These are phyloP conservation scores for Prorocentrum cordatum DNA, from an alignment of 169 alveolate species.

Conservation along the genomic window DNA sequence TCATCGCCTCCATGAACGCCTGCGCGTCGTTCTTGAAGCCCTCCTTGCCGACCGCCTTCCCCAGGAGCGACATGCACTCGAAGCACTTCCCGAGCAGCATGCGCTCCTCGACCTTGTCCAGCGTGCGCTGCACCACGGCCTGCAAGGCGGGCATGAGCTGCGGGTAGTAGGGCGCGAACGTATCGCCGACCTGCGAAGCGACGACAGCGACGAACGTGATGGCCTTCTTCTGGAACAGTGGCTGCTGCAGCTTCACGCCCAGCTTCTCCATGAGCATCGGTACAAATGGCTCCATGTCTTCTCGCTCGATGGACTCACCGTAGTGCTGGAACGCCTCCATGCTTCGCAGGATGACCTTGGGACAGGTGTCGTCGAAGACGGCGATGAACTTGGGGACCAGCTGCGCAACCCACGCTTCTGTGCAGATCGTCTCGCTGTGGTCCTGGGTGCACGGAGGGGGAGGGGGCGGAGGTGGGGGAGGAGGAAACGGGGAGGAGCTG, in stretches of 20 bases:
- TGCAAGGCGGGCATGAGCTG: conserved; percentile 52
- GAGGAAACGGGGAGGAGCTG: no score
- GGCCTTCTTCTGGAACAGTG: conserved; percentile 40
- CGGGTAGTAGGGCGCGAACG: conserved; percentile 44
- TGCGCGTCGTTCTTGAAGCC: conserved; percentile 53
- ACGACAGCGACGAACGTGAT: conserved; percentile 65
- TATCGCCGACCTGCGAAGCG: conserved; percentile 66
- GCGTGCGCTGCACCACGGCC: background rate
- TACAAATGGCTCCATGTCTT: conserved; percentile 37
- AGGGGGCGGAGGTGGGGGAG: no score
- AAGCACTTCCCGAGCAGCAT: conserved; percentile 46
- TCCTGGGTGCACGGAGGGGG: no score
- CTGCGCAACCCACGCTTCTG: conserved; percentile 22
- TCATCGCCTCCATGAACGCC: conserved; percentile 68
- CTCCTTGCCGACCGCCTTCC: conserved; percentile 51
- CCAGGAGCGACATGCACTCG: conserved; percentile 64
- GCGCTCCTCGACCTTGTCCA: conserved; percentile 9
- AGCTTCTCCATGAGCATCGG: conserved; percentile 56
- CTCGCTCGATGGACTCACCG: conserved; percentile 40
- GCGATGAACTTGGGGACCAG: conserved; percentile 33
- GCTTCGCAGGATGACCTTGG: conserved; percentile 27
- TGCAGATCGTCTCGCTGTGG: no score
- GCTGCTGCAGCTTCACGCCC: conserved; percentile 19
- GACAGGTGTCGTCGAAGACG: conserved; percentile 25
- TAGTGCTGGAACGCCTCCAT: conserved; percentile 64